These are phyloP conservation scores for Acidomyces sp. DNA, from an alignment of 495 filamentous ascomycete genomes.

Conservation along the genomic window DNA sequence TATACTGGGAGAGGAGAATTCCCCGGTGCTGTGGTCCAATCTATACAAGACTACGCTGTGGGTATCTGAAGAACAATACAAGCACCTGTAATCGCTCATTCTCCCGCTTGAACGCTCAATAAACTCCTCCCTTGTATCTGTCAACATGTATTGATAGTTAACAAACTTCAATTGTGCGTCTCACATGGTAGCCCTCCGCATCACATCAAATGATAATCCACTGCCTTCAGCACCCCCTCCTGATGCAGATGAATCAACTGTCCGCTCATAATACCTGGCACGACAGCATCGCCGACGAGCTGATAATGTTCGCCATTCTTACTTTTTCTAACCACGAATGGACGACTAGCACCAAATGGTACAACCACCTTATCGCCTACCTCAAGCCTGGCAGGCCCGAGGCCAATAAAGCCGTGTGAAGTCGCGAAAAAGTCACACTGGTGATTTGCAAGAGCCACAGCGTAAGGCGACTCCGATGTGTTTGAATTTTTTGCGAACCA, in stretches of 20 bases:
- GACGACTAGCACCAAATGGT: slow-evolving; percentile 10
- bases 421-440: slow-evolving; percentile 7
- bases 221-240: slow-evolving; percentile 1
- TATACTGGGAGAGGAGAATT: too few relatives aligned
- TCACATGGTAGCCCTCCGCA: too few relatives aligned
- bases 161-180: too few relatives aligned
- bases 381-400: slow-evolving; percentile 8
- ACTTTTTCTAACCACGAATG: slow-evolving; percentile 1
- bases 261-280: slow-evolving; percentile 7
- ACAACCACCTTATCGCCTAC: slow-evolving; percentile 10
- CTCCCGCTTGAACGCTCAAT: too few relatives aligned
- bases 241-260: slow-evolving; percentile 7
- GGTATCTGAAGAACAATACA: too few relatives aligned
- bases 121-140: too few relatives aligned
- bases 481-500: too few relatives aligned
- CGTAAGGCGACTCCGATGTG: background rate
- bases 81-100: too few relatives aligned
- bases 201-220: slow-evolving; percentile 1
- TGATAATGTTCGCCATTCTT: slow-evolving; percentile 5
- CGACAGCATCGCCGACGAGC: slow-evolving; percentile 8
- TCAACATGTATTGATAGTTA: too few relatives aligned
- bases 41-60: too few relatives aligned
- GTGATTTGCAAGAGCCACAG: background rate
- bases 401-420: slow-evolving; percentile 5
- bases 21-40: too few relatives aligned